A percentile compares a stretch with the other conserved stretches of the same genome.
Conservation (phyloP, 2,329 filamentous ascomycete genomes). For the Colletotrichum echinochloae region DNA sequence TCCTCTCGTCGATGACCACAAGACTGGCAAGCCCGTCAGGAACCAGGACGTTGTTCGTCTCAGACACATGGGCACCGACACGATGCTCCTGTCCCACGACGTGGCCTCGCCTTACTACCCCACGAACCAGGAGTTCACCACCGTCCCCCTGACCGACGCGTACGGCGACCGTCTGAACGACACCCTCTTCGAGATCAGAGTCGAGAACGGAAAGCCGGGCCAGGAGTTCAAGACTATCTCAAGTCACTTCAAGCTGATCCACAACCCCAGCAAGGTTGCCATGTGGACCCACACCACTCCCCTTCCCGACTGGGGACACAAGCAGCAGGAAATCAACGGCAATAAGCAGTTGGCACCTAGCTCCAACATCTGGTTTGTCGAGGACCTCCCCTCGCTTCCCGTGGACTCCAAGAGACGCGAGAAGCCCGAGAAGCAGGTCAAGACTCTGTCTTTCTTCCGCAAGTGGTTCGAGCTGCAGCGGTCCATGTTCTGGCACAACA, state of each 20-base stretch:
- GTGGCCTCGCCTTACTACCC: slow-evolving; percentile 96
- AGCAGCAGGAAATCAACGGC: slow-evolving; percentile 98
- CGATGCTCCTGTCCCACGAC: slow-evolving; percentile 90
- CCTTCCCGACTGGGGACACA: slow-evolving; percentile 96
- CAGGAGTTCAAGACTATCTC: slow-evolving; percentile 92
- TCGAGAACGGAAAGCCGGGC: slow-evolving; percentile 84
- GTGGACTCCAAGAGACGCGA: slow-evolving; percentile 78
- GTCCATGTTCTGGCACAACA: slow-evolving; percentile 99
- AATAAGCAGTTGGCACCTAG: slow-evolving; percentile 94
- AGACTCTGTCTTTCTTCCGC: slow-evolving; percentile 85
- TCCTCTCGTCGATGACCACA: slow-evolving; percentile 71
- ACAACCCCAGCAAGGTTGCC: slow-evolving; percentile 93
- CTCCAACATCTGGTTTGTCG: slow-evolving; percentile 95
- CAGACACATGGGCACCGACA: slow-evolving; percentile 87
- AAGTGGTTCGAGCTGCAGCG: slow-evolving; percentile 98
- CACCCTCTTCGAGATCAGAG: slow-evolving; percentile 90
- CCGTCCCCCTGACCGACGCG: slow-evolving; percentile 78
- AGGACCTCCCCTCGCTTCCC: slow-evolving; percentile 86
- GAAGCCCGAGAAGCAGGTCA: slow-evolving; percentile 83
- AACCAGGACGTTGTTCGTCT: slow-evolving; percentile 90
- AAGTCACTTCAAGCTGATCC: slow-evolving; percentile 95
- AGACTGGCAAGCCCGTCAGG: slow-evolving; percentile 74
- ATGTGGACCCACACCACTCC: slow-evolving; percentile 99
- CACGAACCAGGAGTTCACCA: slow-evolving; percentile 99
- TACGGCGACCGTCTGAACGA: slow-evolving; percentile 83